These are phyloP conservation scores for Atalantia buxifolia DNA, from an alignment of 345 rosid species.

Conservation along the genomic window DNA sequence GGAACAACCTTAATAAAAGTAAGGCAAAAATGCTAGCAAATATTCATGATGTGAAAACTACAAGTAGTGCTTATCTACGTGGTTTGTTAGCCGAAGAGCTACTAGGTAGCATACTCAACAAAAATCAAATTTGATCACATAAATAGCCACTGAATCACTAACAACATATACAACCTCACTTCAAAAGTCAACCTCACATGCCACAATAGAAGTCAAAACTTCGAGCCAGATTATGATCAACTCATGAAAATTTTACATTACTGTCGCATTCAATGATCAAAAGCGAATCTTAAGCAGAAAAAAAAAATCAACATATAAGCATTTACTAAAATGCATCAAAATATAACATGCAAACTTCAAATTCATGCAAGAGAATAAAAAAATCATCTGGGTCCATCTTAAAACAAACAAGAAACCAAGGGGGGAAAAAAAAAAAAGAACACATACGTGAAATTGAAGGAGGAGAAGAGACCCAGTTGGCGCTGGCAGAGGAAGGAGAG, in stretches of 20 bases:
- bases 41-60: background rate
- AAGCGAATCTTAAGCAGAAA: background rate
- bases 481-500: slow-evolving; percentile 44
- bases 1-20: background rate
- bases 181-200: background rate
- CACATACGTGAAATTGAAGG: slow-evolving; percentile 26
- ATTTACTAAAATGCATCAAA: background rate
- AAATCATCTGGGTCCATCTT: background rate
- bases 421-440: background rate
- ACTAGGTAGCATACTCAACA: background rate
- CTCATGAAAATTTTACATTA: background rate
- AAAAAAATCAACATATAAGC: background rate
- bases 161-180: background rate
- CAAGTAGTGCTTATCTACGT: background rate
- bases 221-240: background rate
- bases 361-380: slow-evolving; percentile 4
- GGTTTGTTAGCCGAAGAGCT: background rate
- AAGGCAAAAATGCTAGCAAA: background rate
- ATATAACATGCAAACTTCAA: background rate
- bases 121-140: background rate
- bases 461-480: slow-evolving; percentile 66
- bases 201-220: background rate
- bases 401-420: background rate
- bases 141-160: background rate
- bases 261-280: background rate